A percentile compares a stretch with the other conserved stretches of the same genome.
Evolutionary conservation across 2,329 filamentous ascomycete species (phyloP).

Genomic region (Trichoderma hamatum): DNA sequence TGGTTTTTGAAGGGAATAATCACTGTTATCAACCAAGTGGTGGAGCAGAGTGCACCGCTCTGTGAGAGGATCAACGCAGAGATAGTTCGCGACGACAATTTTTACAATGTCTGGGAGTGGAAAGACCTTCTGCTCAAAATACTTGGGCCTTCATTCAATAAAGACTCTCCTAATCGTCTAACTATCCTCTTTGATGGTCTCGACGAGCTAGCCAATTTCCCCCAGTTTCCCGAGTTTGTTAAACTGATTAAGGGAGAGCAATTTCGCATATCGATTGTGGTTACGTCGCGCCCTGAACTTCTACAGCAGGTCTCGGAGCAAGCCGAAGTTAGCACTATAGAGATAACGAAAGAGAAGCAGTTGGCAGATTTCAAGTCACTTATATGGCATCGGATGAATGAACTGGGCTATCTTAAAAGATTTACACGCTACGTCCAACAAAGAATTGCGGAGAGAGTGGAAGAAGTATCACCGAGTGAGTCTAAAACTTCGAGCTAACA

Average conservation of each 20-base stretch:
- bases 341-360: slow-evolving; percentile 37
- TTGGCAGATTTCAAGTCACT: slow-evolving; percentile 35
- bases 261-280: slow-evolving; percentile 34
- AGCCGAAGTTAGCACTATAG: slow-evolving; percentile 25
- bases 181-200: slow-evolving; percentile 40
- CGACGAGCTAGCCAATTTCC: slow-evolving; percentile 35
- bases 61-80: slow-evolving; percentile 39
- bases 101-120: slow-evolving; percentile 27
- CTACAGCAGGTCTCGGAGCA: slow-evolving; percentile 24
- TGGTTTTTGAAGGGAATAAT: slow-evolving; percentile 34
- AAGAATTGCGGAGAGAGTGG: slow-evolving; percentile 37
- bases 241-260: slow-evolving; percentile 33
- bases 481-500: not conserved
- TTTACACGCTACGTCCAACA: slow-evolving; percentile 39
- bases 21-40: slow-evolving; percentile 38
- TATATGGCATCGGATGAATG: slow-evolving; percentile 36
- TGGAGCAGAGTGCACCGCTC: slow-evolving; percentile 35
- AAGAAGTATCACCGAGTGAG: slow-evolving; percentile 40
- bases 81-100: slow-evolving; percentile 33
- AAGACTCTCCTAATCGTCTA: slow-evolving; percentile 31
- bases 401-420: slow-evolving; percentile 32
- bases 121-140: slow-evolving; percentile 33
- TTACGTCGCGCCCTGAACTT: slow-evolving; percentile 34
- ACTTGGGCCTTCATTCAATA: slow-evolving; percentile 32
- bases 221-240: slow-evolving; percentile 31